A percentile compares a stretch with the other conserved stretches of the same genome.
These are phyloP conservation scores for Acanthamoeba healyi DNA, from an alignment of 208 protist species.

Conservation along the genomic window DNA sequence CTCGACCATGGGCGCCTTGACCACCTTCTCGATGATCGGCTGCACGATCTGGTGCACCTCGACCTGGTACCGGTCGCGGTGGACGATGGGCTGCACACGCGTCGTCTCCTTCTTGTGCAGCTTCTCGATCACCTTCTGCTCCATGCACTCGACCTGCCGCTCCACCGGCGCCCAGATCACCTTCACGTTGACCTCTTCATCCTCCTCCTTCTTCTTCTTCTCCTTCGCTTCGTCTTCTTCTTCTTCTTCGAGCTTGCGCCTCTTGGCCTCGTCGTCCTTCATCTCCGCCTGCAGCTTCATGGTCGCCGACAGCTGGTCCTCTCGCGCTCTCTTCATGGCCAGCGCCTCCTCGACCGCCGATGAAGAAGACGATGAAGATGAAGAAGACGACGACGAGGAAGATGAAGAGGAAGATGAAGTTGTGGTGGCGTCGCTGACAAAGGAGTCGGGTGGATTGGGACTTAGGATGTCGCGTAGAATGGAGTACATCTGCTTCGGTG, in stretches of 20 bases:
- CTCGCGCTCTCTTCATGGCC: too few species aligned
- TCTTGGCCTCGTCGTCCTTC: not conserved
- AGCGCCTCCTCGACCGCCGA: too few species aligned
- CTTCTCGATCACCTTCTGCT: not conserved
- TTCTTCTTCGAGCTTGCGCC: not conserved
- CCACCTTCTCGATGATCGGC: not conserved
- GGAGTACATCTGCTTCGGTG: too few species aligned
- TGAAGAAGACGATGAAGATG: too few species aligned
- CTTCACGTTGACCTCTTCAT: not conserved
- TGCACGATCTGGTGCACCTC: slow-evolving; percentile 33
- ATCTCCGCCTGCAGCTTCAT: too few species aligned
- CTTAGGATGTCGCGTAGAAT: too few species aligned
- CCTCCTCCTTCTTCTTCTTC: not conserved
- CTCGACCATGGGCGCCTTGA: not conserved
- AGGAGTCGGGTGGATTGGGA: too few species aligned
- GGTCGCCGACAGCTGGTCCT: too few species aligned
- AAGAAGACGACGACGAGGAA: too few species aligned
- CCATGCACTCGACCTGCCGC: not conserved
- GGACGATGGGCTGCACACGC: slow-evolving; percentile 22
- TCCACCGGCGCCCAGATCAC: not conserved
- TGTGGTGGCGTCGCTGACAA: too few species aligned
- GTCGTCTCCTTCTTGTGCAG: not conserved
- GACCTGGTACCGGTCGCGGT: slow-evolving; percentile 18
- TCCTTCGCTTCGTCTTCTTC: not conserved
- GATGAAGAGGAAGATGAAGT: too few species aligned